A percentile compares a stretch with the other conserved stretches of the same genome.
These are phyloP conservation scores for Backusella circina DNA, from an alignment of 192 early-diverging fungal genomes.

Conservation along the genomic window DNA sequence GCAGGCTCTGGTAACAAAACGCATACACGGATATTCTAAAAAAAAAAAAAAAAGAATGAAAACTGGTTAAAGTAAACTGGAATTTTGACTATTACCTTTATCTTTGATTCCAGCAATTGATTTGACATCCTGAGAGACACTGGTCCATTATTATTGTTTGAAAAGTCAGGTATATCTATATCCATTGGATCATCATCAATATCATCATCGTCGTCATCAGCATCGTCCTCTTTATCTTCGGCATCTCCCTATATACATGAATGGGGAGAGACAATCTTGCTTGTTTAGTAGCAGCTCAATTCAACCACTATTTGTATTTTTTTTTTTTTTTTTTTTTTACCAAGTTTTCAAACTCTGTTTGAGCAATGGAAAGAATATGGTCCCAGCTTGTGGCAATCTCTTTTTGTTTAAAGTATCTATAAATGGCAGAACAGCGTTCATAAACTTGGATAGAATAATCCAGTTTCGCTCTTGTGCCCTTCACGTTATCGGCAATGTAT, in stretches of 20 bases:
- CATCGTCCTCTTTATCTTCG: neutral
- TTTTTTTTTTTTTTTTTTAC: neutral
- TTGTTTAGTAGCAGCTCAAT: too few relatives aligned
- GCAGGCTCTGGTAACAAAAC: neutral
- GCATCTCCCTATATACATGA: neutral
- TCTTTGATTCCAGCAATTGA: neutral
- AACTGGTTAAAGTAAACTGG: too few relatives aligned
- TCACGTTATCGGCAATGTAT: neutral
- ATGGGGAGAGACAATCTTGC: too few relatives aligned
- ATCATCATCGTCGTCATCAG: too few relatives aligned
- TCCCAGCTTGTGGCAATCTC: neutral
- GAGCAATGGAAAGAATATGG: neutral
- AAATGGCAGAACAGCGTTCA: neutral
- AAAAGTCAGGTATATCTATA: neutral
- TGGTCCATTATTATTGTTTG: neutral
- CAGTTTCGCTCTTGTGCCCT: neutral
- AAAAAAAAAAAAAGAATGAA: neutral
- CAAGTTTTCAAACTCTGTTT: neutral
- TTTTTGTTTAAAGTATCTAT: neutral
- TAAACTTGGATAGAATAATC: neutral
- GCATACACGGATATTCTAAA: neutral
- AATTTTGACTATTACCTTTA: neutral
- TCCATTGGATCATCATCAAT: neutral
- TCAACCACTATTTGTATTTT: neutral
- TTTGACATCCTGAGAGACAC: neutral